Evolutionary conservation across 352 stramenopile species (phyloP).

Genomic region (Phytophthora rubi): DNA sequence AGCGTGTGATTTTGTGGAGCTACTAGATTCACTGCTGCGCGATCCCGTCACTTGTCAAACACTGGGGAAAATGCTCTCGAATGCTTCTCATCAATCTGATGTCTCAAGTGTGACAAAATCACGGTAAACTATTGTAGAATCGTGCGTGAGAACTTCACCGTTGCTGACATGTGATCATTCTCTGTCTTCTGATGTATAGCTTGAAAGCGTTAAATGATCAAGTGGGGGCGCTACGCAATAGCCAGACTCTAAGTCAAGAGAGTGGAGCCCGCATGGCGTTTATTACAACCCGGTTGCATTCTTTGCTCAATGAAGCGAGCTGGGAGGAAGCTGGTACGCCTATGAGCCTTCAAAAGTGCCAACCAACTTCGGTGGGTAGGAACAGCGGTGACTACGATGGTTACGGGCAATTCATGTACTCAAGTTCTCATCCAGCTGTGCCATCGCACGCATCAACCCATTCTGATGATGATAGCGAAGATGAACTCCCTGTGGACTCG

Average conservation of each 20-base stretch:
- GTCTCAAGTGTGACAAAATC: not conserved
- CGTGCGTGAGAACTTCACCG: not conserved
- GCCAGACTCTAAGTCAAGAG: constrained; percentile 12
- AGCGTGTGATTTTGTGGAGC: constrained; percentile 41
- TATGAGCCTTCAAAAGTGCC: not conserved
- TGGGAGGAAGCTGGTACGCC: not conserved
- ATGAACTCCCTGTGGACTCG: constrained; percentile 28
- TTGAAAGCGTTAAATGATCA: constrained; percentile 21
- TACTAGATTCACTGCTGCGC: constrained; percentile 48
- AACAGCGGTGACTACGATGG: constrained; percentile 19
- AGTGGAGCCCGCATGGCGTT: constrained; percentile 13
- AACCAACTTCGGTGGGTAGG: not conserved
- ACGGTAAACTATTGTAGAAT: constrained; percentile 16
- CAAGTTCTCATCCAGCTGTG: not conserved
- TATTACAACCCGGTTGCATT: constrained; percentile 15
- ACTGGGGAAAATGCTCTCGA: constrained; percentile 9
- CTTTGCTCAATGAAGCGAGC: constrained; percentile 16
- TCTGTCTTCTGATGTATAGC: constrained; percentile 1
- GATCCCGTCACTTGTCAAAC: constrained; percentile 21
- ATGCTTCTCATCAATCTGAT: not conserved
- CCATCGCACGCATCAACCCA: constrained; percentile 12
- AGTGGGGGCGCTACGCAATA: constrained; percentile 22
- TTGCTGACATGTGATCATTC: not conserved
- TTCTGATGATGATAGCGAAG: constrained; percentile 19
- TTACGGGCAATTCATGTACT: constrained; percentile 16